Conservation (phyloP, 805 yeast genomes). For the Saccharomycopsis javanensis region DNA sequence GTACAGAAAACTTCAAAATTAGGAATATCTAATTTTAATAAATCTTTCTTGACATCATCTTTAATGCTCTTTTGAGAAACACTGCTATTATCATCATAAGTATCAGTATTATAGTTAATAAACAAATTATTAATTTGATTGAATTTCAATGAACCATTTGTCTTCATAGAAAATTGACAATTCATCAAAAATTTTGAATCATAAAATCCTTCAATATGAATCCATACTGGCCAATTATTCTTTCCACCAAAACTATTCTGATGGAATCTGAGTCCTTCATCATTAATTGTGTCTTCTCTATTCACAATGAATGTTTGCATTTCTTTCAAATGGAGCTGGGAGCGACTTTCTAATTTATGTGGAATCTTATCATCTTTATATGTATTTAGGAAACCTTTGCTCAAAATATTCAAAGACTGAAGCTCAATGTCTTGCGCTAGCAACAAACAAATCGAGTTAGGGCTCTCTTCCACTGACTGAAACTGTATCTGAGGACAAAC, state of each 20-base stretch:
- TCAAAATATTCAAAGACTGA: slow-evolving; percentile 38
- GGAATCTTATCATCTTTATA: slow-evolving; percentile 28
- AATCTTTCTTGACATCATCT: slow-evolving; percentile 23
- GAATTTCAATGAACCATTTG: slow-evolving; percentile 41
- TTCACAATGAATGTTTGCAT: slow-evolving; percentile 45
- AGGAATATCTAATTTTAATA: slow-evolving; percentile 32
- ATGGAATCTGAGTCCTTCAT: slow-evolving; percentile 28
- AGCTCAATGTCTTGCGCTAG: slow-evolving; percentile 52
- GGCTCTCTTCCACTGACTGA: slow-evolving; percentile 35
- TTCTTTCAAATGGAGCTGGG: slow-evolving; percentile 46
- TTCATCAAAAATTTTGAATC: slow-evolving; percentile 34
- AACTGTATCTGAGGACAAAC: slow-evolving; percentile 57
- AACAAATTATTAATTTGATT: slow-evolving; percentile 45
- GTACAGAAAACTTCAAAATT: slow-evolving; percentile 44
- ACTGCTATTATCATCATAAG: neutral
- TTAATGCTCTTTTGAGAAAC: slow-evolving; percentile 16
- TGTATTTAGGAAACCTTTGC: slow-evolving; percentile 32
- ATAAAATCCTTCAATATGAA: slow-evolving; percentile 55
- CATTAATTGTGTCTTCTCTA: slow-evolving; percentile 28
- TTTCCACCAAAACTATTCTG: slow-evolving; percentile 25
- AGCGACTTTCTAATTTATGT: slow-evolving; percentile 43
- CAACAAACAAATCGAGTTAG: slow-evolving; percentile 37
- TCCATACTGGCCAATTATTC: slow-evolving; percentile 54
- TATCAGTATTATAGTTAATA: slow-evolving; percentile 22
- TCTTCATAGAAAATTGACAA: slow-evolving; percentile 40